A percentile compares a stretch with the other conserved stretches of the same genome.
Conservation (phyloP, 495 filamentous ascomycete genomes). For the Xylaria grammica region DNA sequence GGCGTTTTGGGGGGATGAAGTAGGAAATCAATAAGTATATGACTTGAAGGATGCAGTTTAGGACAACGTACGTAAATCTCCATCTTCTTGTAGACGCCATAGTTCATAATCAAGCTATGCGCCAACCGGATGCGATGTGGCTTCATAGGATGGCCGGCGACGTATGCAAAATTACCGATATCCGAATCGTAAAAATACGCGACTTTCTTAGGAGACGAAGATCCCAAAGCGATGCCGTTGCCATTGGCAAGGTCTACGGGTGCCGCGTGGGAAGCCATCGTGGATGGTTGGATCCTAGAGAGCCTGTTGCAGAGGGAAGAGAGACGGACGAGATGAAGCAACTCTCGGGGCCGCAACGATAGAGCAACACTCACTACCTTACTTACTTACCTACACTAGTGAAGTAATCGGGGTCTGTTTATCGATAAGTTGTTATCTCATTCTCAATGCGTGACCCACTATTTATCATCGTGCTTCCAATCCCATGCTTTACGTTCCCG, state of each 20-base stretch:
- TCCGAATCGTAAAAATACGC: constrained; percentile 98
- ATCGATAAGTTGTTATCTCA: no score
- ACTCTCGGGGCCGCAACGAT: constrained; percentile 2
- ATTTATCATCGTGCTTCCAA: no score
- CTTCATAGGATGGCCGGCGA: constrained; percentile 99
- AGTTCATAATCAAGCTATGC: constrained; percentile 98
- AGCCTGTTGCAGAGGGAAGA: constrained; percentile 12
- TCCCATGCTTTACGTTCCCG: no score
- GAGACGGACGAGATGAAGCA: constrained; percentile 19
- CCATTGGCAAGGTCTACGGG: constrained; percentile 57
- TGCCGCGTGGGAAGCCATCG: constrained; percentile 43
- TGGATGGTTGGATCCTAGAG: constrained; percentile 18
- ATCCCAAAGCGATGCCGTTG: constrained; percentile 56
- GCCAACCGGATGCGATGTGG: constrained; percentile 97
- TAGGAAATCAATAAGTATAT: neutral
- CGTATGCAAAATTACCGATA: constrained; percentile 96
- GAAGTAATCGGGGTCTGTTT: no score
- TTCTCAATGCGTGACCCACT: no score
- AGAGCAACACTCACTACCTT: neutral
- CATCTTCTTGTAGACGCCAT: constrained; percentile 97
- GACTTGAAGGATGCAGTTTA: neutral
- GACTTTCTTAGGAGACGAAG: constrained; percentile 65
- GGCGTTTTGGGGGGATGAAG: neutral
- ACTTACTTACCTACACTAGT: no score
- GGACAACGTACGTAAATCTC: constrained; percentile 84